Percentiles rank a stretch among this genome's conserved stretches.
Conservation (phyloP, 2,329 filamentous ascomycete genomes). For the Beauveria bassiana region DNA sequence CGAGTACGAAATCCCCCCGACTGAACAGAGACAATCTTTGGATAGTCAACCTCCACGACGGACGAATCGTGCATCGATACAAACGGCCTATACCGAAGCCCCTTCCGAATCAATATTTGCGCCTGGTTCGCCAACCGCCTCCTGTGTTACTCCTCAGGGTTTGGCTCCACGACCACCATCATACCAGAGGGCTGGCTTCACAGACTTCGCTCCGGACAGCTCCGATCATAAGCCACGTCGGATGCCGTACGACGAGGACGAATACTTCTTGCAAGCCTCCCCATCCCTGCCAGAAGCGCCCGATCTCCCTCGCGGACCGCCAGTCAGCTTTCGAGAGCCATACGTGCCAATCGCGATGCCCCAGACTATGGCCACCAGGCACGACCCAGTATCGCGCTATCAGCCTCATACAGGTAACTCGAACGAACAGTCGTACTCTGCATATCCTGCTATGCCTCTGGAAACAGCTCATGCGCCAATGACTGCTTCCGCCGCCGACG, state of each 20-base stretch:
- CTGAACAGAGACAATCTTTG: constrained; percentile 25
- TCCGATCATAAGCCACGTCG: constrained; percentile 29
- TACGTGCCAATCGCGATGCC: constrained; percentile 17
- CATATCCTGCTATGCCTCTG: not conserved
- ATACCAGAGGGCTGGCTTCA: constrained; percentile 38
- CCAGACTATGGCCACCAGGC: constrained; percentile 12
- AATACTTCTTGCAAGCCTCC: constrained; percentile 28
- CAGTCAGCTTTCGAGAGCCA: constrained; percentile 48
- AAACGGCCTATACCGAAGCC: constrained; percentile 48
- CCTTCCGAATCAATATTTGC: constrained; percentile 52
- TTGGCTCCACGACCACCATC: constrained; percentile 54
- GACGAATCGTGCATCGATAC: constrained; percentile 45
- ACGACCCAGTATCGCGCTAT: constrained; percentile 5
- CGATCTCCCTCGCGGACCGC: constrained; percentile 53
- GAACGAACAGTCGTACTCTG: not conserved
- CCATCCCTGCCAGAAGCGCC: constrained; percentile 44
- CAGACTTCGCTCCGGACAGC: constrained; percentile 29
- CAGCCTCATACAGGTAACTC: constrained; percentile 5
- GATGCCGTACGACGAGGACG: constrained; percentile 30
- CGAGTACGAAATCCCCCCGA: constrained; percentile 21
- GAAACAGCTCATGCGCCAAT: not conserved
- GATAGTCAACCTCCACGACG: constrained; percentile 34
- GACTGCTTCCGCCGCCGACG: not conserved
- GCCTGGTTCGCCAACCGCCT: constrained; percentile 47
- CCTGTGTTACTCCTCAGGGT: constrained; percentile 42